A percentile compares a stretch with the other conserved stretches of the same genome.
These are phyloP conservation scores for Ormosia emarginata DNA, from an alignment of 306 rosid genomes.

Conservation along the genomic window DNA sequence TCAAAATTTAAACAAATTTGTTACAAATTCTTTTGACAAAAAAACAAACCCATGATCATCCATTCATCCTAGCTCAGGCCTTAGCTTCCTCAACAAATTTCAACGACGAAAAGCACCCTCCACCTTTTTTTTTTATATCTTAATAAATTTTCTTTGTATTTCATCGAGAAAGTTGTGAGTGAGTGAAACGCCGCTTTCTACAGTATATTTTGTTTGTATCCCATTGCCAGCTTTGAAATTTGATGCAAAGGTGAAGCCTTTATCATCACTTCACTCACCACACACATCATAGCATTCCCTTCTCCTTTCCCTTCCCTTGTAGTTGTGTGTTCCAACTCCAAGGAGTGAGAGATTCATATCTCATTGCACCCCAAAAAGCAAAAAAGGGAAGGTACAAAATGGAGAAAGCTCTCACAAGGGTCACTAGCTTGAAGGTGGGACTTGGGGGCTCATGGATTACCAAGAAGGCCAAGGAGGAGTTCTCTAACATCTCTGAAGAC, in stretches of 20 bases:
- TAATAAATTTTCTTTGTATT: background rate
- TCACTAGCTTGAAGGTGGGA: constrained; percentile 73
- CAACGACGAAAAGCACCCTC: constrained; percentile 3
- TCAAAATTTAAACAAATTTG: too few relatives aligned
- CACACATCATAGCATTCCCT: background rate
- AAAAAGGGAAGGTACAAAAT: constrained; percentile 32
- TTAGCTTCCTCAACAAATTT: background rate
- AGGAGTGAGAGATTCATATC: background rate
- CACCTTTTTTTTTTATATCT: background rate
- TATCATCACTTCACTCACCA: constrained; percentile 1
- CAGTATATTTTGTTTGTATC: constrained; percentile 41
- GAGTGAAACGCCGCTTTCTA: constrained; percentile 30
- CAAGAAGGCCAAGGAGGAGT: constrained; percentile 87
- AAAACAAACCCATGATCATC: too few relatives aligned
- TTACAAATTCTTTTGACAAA: too few relatives aligned
- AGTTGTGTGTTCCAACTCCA: background rate
- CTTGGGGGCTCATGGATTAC: constrained; percentile 75
- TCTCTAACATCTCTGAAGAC: constrained; percentile 74
- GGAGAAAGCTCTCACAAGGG: constrained; percentile 94
- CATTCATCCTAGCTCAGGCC: too few relatives aligned
- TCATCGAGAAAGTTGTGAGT: background rate
- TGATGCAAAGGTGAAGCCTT: constrained; percentile 23
- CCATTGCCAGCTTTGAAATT: constrained; percentile 31
- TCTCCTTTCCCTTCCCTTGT: background rate
- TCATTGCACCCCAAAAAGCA: background rate